A percentile compares a stretch with the other conserved stretches of the same genome.
Conservation (phyloP, 768 basidiomycete species). For the Mycena rosella region DNA sequence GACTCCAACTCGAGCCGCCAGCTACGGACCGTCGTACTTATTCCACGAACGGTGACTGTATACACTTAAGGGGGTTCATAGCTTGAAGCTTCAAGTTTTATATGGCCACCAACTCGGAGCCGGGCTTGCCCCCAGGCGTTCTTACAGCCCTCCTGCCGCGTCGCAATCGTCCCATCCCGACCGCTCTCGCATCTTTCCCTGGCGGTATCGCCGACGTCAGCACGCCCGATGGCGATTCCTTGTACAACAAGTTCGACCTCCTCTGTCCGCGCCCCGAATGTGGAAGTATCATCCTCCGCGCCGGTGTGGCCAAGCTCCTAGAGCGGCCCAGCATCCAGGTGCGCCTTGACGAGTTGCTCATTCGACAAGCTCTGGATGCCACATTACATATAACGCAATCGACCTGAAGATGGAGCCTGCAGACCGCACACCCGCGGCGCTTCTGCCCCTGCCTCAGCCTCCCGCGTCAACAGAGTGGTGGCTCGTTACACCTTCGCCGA, state of each 20-base stretch:
- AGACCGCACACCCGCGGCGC: slow-evolving; percentile 52
- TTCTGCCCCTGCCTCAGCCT: slow-evolving; percentile 69
- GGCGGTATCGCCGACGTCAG: slow-evolving; percentile 58
- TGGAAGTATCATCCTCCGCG: slow-evolving; percentile 77
- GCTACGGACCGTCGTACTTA: no score
- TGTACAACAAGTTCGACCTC: slow-evolving; percentile 73
- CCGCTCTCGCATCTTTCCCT: slow-evolving; percentile 58
- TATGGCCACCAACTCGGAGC: no score
- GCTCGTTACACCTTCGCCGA: slow-evolving; percentile 79
- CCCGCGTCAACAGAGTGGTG: slow-evolving; percentile 77
- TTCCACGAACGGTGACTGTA: no score
- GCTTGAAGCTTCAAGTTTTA: no score
- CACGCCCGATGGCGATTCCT: slow-evolving; percentile 36
- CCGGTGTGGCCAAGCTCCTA: slow-evolving; percentile 66
- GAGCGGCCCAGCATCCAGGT: slow-evolving; percentile 74
- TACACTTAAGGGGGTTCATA: no score
- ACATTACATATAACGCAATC: no score
- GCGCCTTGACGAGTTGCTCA: slow-evolving; percentile 22
- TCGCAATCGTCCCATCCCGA: slow-evolving; percentile 49
- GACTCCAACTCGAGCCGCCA: no score
- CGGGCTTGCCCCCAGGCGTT: slow-evolving; percentile 56
- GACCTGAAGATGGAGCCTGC: slow-evolving; percentile 68
- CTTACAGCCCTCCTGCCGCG: slow-evolving; percentile 65
- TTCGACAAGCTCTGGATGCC: no score
- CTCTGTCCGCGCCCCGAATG: slow-evolving; percentile 77